Evolutionary conservation across 441 rosid genomes (phyloP).

Genomic region (Croton laevigatus): DNA sequence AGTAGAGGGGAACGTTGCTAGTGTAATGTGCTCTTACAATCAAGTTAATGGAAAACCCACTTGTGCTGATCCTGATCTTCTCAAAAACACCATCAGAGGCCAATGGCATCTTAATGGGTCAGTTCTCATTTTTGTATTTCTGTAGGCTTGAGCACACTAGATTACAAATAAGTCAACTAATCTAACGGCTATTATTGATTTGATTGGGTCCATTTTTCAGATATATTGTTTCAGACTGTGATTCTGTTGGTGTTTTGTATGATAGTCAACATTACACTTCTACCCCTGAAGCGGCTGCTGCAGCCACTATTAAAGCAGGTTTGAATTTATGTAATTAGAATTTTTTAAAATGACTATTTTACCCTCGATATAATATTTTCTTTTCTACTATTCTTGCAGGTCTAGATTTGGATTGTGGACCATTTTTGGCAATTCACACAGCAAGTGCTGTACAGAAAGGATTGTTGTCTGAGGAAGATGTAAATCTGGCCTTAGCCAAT

Average conservation of each 20-base stretch:
- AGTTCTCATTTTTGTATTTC: background rate
- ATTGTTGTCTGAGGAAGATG: slow-evolving; percentile 49
- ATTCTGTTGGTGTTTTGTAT: slow-evolving; percentile 71
- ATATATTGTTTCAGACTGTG: slow-evolving; percentile 88
- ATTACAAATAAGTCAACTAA: background rate
- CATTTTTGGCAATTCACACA: slow-evolving; percentile 75
- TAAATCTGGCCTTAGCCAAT: slow-evolving; percentile 57
- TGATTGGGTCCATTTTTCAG: slow-evolving; percentile 32
- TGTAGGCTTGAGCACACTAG: background rate
- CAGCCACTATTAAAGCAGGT: slow-evolving; percentile 77
- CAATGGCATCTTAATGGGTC: slow-evolving; percentile 86
- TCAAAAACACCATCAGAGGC: slow-evolving; percentile 60
- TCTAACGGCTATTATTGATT: background rate
- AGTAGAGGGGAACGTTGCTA: slow-evolving; percentile 76
- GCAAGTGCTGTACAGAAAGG: slow-evolving; percentile 56
- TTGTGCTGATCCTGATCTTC: slow-evolving; percentile 82
- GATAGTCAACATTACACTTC: slow-evolving; percentile 67
- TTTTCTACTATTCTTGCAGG: no score
- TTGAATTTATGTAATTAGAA: background rate
- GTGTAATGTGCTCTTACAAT: slow-evolving; percentile 97
- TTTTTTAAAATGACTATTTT: no score
- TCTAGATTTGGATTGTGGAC: slow-evolving; percentile 86
- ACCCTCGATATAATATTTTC: no score
- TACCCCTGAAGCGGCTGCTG: slow-evolving; percentile 69
- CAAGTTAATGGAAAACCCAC: slow-evolving; percentile 94